phyloP scores from a whole-genome alignment of 2,329 filamentous ascomycete genomes.

The Aspergillus latus region DNA sequence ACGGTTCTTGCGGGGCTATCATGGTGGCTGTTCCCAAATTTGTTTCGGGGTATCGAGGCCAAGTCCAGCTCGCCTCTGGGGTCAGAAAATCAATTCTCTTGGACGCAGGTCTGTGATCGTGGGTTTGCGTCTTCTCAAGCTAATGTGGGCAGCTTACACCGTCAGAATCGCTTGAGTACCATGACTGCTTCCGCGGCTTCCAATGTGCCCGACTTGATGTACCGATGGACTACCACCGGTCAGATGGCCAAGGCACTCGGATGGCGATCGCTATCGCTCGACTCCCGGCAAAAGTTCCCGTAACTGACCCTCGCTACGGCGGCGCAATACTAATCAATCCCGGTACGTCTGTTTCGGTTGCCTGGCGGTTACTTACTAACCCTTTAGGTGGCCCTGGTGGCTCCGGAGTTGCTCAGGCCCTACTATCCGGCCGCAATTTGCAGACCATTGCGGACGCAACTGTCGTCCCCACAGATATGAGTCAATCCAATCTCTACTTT shows the following conservation, averaged over 20 bases:
- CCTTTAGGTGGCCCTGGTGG: slow-evolving; percentile 45
- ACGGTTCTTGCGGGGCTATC: slow-evolving; percentile 9
- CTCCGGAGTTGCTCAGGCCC: slow-evolving; percentile 40
- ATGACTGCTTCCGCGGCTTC: slow-evolving; percentile 47
- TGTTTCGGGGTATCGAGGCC: neutral
- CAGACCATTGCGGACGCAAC: slow-evolving; percentile 42
- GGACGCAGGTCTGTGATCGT: slow-evolving; percentile 14
- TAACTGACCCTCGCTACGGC: slow-evolving; percentile 46
- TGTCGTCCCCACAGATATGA: slow-evolving; percentile 16
- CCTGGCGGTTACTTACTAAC: neutral
- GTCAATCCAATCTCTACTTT: slow-evolving; percentile 30
- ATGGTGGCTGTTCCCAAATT: slow-evolving; percentile 13
- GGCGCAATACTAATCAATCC: slow-evolving; percentile 52
- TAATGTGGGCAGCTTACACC: slow-evolving; percentile 25
- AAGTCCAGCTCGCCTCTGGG: neutral
- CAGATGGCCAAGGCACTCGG: slow-evolving; percentile 32
- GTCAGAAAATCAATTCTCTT: slow-evolving; percentile 11
- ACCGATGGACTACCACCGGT: slow-evolving; percentile 49
- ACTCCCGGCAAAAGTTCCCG: slow-evolving; percentile 44
- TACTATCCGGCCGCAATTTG: slow-evolving; percentile 33
- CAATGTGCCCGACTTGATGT: slow-evolving; percentile 53
- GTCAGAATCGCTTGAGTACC: slow-evolving; percentile 34
- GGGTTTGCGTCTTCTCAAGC: too few species aligned
- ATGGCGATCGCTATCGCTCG: slow-evolving; percentile 49
- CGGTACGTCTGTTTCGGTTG: slow-evolving; percentile 22